Conservation (phyloP, 2,329 filamentous ascomycete species). For the Oidium heveae region DNA sequence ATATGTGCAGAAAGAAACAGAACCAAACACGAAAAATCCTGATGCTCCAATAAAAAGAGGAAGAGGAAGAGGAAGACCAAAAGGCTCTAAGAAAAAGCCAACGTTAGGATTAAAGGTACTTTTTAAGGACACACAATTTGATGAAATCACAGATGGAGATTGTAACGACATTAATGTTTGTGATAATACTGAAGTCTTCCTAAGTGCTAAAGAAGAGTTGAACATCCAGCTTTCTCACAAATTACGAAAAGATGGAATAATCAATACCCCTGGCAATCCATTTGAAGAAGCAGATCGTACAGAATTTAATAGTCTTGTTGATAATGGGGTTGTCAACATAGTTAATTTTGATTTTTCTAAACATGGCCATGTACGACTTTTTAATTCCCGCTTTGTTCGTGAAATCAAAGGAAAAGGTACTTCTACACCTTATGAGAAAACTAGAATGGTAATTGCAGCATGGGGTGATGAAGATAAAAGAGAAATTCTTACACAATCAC, state of each 20-base stretch:
- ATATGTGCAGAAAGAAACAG: not conserved
- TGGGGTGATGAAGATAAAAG: slow-evolving; percentile 2
- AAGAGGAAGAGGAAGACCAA: not conserved
- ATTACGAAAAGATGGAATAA: no score
- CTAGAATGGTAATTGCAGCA: slow-evolving; percentile 1
- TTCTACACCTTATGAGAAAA: not conserved
- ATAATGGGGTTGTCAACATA: not conserved
- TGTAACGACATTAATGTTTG: not conserved
- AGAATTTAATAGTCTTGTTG: not conserved
- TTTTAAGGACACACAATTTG: not conserved
- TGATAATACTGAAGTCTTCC: not conserved
- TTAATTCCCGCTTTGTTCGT: not conserved
- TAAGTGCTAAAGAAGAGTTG: not conserved
- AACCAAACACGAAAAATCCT: not conserved
- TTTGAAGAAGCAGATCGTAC: not conserved
- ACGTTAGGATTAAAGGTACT: not conserved
- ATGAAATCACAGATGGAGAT: not conserved
- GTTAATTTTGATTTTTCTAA: not conserved
- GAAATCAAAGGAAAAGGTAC: not conserved
- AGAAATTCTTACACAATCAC: not conserved
- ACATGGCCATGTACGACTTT: not conserved
- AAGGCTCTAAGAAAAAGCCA: not conserved
- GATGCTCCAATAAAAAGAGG: not conserved
- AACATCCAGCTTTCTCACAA: not conserved
- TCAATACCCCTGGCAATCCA: no score